A percentile compares a stretch with the other conserved stretches of the same genome.
phyloP scores from a whole-genome alignment of 208 protist species.

The Acanthamoeba divionensis region DNA sequence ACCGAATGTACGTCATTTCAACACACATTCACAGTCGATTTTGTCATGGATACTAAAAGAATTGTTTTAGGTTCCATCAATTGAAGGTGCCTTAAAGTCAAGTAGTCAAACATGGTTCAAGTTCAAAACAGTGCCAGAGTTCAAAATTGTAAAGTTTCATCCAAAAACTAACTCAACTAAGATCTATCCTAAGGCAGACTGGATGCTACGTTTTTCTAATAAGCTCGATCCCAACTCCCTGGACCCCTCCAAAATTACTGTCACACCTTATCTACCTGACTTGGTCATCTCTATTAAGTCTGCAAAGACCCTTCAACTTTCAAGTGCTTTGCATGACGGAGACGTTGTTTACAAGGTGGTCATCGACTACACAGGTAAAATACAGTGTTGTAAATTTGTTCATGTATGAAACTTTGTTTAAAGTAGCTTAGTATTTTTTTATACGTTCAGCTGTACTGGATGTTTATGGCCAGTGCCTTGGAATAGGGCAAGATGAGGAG shows the following conservation, averaged over 20 bases:
- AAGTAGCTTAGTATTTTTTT: not conserved
- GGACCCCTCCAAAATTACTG: not conserved
- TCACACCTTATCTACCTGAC: not conserved
- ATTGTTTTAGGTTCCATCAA: not conserved
- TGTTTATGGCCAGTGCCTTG: constrained; percentile 13
- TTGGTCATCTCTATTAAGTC: not conserved
- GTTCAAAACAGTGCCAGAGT: constrained; percentile 52
- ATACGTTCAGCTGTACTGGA: not conserved
- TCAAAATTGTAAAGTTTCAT: constrained; percentile 29
- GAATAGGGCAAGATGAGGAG: not conserved
- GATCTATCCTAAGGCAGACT: constrained; percentile 51
- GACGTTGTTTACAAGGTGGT: constrained; percentile 44
- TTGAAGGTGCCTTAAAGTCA: not conserved
- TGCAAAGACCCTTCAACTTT: constrained; percentile 6
- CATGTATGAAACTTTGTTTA: too few species aligned
- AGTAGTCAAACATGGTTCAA: not conserved
- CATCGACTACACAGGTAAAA: constrained; percentile 5
- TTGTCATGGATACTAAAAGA: not conserved
- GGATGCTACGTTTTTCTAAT: constrained; percentile 47
- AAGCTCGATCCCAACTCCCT: not conserved
- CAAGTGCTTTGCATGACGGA: not conserved
- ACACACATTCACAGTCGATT: not conserved
- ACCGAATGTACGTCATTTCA: not conserved
- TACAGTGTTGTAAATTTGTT: too few species aligned
- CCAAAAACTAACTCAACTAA: not conserved